Conservation (phyloP, 805 yeast genomes). For the Saccharomycopsis vini region DNA sequence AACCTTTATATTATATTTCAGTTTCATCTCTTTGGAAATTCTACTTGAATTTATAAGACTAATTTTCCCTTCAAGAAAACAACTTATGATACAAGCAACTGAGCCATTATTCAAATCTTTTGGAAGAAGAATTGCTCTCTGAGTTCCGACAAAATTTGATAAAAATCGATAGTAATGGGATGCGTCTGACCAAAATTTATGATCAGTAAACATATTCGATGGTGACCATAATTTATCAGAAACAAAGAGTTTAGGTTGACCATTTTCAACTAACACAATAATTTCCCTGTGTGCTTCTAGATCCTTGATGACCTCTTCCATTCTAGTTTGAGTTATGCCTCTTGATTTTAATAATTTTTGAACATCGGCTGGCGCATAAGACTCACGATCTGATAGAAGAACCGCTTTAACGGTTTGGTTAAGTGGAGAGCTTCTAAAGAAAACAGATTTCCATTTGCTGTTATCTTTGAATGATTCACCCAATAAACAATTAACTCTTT, state of each 20-base stretch:
- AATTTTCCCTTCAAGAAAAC: neutral
- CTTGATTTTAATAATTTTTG: conserved; percentile 40
- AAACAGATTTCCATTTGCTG: neutral
- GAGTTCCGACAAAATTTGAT: conserved; percentile 31
- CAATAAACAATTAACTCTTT: conserved; percentile 41
- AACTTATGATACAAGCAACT: conserved; percentile 1
- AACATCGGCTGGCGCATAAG: conserved; percentile 39
- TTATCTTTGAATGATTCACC: conserved; percentile 3
- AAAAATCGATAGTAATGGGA: conserved; percentile 42
- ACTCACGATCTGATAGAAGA: conserved; percentile 43
- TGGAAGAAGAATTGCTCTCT: conserved; percentile 47
- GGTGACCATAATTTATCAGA: too few species aligned
- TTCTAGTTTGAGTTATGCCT: conserved; percentile 42
- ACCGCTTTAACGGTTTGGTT: conserved; percentile 37
- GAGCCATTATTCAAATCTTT: conserved; percentile 21
- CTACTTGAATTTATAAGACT: neutral
- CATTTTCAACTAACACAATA: too few species aligned
- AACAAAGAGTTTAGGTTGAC: too few species aligned
- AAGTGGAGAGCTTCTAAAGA: neutral
- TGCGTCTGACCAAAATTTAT: conserved; percentile 20
- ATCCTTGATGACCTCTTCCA: conserved; percentile 33
- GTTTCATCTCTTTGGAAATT: neutral
- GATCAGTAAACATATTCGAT: conserved; percentile 28
- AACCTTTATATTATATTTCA: conserved; percentile 1
- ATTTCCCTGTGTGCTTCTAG: conserved; percentile 47